phyloP scores from a whole-genome alignment of 306 rosid species.

The Prunus armeniaca region DNA sequence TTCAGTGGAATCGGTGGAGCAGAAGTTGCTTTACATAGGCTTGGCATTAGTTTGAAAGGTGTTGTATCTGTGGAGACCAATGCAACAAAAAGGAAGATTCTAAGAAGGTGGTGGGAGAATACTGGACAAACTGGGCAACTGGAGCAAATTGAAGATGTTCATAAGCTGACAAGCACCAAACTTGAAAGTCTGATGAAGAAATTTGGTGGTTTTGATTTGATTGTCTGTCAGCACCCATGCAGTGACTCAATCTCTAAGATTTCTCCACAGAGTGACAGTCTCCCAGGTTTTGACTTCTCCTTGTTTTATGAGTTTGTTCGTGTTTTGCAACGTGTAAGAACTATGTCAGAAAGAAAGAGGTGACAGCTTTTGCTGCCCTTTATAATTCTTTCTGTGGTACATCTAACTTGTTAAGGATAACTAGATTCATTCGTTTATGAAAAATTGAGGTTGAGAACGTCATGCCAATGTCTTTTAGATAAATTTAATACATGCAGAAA shows the following conservation, averaged over 20 bases:
- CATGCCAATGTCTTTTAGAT: background rate
- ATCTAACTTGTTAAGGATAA: background rate
- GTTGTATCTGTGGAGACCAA: conserved; percentile 73
- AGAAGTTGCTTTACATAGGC: conserved; percentile 76
- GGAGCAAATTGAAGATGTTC: conserved; percentile 72
- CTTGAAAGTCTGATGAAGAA: conserved; percentile 45
- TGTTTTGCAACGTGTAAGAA: conserved; percentile 64
- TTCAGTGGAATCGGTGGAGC: conserved; percentile 87
- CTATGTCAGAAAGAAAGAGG: conserved; percentile 42
- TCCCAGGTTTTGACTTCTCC: conserved; percentile 56
- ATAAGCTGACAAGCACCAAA: conserved; percentile 56
- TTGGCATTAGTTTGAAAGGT: conserved; percentile 62
- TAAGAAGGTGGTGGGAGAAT: conserved; percentile 75
- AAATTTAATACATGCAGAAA: background rate
- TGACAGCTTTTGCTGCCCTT: conserved; percentile 9
- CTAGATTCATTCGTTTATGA: background rate
- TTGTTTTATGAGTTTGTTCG: conserved; percentile 73
- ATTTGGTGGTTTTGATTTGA: conserved; percentile 63
- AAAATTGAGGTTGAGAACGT: background rate
- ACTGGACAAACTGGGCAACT: conserved; percentile 66
- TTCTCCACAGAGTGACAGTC: conserved; percentile 17
- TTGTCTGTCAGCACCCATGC: conserved; percentile 70
- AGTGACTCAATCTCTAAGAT: conserved; percentile 30
- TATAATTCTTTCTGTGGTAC: background rate
- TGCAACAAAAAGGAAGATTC: conserved; percentile 57